Evolutionary conservation across 352 stramenopile genomes (phyloP).

Genomic region (Globisporangium paddicum): DNA sequence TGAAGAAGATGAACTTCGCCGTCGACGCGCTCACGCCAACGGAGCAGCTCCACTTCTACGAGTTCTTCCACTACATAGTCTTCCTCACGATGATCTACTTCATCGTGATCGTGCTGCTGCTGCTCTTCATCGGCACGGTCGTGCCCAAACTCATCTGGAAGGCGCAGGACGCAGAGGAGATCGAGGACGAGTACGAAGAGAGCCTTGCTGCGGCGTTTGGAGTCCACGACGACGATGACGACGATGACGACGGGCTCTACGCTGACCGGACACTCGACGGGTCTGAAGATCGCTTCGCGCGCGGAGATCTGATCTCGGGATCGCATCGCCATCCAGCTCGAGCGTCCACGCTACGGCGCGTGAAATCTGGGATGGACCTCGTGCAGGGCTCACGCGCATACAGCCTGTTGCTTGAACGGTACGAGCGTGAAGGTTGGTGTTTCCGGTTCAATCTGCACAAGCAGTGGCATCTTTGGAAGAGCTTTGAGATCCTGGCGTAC

Average conservation of each 20-base stretch:
- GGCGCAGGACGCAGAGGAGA: constrained; percentile 24
- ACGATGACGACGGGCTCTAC: constrained; percentile 23
- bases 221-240: background rate
- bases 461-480: constrained; percentile 86
- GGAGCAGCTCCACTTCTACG: constrained; percentile 83
- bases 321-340: constrained; percentile 8
- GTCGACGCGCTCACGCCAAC: constrained; percentile 38
- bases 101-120: constrained; percentile 78
- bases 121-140: constrained; percentile 82
- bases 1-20: constrained; percentile 43
- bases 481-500: constrained; percentile 84
- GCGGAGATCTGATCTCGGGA: constrained; percentile 4
- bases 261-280: constrained; percentile 20
- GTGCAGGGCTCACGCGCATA: constrained; percentile 71
- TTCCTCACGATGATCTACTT: constrained; percentile 90
- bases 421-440: constrained; percentile 74
- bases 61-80: constrained; percentile 90
- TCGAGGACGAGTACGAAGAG: constrained; percentile 7
- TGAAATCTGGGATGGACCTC: constrained; percentile 71
- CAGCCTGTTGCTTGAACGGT: constrained; percentile 63
- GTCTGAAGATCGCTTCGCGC: constrained; percentile 19
- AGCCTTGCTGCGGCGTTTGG: background rate
- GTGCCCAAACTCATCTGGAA: constrained; percentile 78
- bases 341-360: constrained; percentile 28
- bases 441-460: constrained; percentile 78